A percentile compares a stretch with the other conserved stretches of the same genome.
phyloP scores from a whole-genome alignment of 495 filamentous ascomycete genomes.

The Aspergillus coremiiformis region DNA sequence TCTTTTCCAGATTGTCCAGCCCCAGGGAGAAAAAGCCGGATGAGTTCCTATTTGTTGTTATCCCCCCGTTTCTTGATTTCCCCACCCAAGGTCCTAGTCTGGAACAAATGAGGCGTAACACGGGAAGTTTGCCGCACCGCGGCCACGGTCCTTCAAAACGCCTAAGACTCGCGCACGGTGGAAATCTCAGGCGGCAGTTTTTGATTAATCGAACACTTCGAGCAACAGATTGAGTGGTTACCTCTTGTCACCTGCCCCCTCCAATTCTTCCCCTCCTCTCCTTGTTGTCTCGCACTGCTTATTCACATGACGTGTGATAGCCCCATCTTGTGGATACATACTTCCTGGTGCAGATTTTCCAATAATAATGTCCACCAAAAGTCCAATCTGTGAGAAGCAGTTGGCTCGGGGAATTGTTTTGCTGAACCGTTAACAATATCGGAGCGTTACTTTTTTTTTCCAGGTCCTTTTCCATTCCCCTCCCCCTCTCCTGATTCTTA shows the following conservation, averaged over 20 bases:
- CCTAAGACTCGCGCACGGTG: background rate
- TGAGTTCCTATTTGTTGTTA: conserved; percentile 8
- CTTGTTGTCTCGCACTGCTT: conserved; percentile 3
- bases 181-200: background rate
- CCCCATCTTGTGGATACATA: conserved; percentile 2
- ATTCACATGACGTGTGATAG: conserved; percentile 9
- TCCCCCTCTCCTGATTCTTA: no score
- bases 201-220: background rate
- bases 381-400: background rate
- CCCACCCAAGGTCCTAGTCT: conserved; percentile 3
- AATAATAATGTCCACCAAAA: conserved; percentile 3
- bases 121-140: conserved; percentile 7
- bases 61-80: background rate
- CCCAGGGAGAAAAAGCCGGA: background rate
- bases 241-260: background rate
- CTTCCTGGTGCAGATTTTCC: conserved; percentile 1
- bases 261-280: background rate
- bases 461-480: no score
- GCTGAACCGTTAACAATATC: background rate
- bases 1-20: conserved; percentile 2
- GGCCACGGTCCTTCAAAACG: conserved; percentile 1
- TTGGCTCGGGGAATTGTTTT: background rate
- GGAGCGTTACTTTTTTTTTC: background rate
- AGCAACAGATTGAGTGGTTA: background rate
- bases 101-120: conserved; percentile 10